Evolutionary conservation across 331 rosid species (phyloP).

Genomic region (Malus hybrid): DNA sequence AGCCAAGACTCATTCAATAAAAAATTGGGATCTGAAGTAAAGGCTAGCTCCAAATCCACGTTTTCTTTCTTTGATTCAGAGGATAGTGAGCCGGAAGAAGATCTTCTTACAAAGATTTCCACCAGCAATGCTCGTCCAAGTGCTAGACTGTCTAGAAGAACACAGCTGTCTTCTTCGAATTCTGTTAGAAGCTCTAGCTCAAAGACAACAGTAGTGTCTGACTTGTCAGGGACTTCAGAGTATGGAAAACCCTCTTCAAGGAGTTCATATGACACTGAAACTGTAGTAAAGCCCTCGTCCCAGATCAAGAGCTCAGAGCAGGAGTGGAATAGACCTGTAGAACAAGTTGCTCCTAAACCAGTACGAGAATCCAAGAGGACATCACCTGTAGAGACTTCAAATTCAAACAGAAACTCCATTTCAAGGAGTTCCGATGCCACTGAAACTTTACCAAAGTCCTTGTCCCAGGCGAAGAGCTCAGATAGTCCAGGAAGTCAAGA

Average conservation of each 20-base stretch:
- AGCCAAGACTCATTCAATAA: constrained; percentile 18
- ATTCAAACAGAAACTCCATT: background rate
- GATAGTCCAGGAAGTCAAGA: constrained; percentile 17
- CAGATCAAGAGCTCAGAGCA: constrained; percentile 15
- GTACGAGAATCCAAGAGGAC: constrained; percentile 25
- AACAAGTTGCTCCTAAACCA: constrained; percentile 17
- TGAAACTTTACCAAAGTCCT: background rate
- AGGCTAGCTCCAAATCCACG: constrained; percentile 29
- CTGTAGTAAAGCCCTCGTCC: constrained; percentile 5
- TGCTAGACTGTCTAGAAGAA: constrained; percentile 55
- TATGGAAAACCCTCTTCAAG: constrained; percentile 25
- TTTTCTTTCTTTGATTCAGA: constrained; percentile 41
- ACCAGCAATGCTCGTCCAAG: constrained; percentile 27
- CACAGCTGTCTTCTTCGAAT: constrained; percentile 34
- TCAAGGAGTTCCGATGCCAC: constrained; percentile 7
- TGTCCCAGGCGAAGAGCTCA: constrained; percentile 9
- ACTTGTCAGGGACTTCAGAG: constrained; percentile 23
- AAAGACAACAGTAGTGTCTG: constrained; percentile 17
- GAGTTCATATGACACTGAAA: constrained; percentile 14
- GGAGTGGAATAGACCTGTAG: constrained; percentile 18
- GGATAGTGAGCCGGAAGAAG: constrained; percentile 45
- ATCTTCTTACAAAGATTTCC: constrained; percentile 31
- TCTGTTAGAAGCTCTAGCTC: constrained; percentile 25
- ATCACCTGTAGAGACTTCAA: constrained; percentile 12
- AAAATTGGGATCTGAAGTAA: constrained; percentile 25